Conservation (phyloP, 2,329 filamentous ascomycete genomes). For the Pseudogymnoascus sp. region DNA sequence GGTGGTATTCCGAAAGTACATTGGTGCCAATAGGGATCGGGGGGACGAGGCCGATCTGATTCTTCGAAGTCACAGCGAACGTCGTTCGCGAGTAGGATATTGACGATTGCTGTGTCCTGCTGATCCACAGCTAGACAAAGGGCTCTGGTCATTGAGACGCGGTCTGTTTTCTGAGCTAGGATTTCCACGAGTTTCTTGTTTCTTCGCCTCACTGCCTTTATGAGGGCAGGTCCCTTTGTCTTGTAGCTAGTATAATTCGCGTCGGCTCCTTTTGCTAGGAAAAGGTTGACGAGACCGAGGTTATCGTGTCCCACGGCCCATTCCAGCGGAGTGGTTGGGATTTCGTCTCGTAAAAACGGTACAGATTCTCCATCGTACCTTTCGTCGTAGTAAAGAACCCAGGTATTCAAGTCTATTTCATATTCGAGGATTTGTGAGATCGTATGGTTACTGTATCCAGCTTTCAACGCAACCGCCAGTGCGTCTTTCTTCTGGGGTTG, state of each 20-base stretch:
- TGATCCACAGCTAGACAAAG: slow-evolving; percentile 15
- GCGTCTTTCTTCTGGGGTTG: slow-evolving; percentile 9
- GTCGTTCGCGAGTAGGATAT: slow-evolving; percentile 16
- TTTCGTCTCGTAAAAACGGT: not conserved
- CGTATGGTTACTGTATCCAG: slow-evolving; percentile 12
- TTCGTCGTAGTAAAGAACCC: slow-evolving; percentile 4
- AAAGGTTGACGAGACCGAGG: slow-evolving; percentile 14
- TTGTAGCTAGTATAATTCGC: slow-evolving; percentile 9
- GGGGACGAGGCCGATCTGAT: slow-evolving; percentile 14
- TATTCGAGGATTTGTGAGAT: slow-evolving; percentile 15
- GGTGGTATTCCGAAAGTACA: not conserved
- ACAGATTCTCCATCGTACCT: not conserved
- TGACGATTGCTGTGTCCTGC: slow-evolving; percentile 16
- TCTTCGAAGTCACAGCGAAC: slow-evolving; percentile 20
- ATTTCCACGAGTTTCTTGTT: slow-evolving; percentile 15
- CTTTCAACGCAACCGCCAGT: slow-evolving; percentile 12
- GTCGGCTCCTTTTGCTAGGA: slow-evolving; percentile 16
- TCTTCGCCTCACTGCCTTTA: slow-evolving; percentile 16
- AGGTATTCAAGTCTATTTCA: slow-evolving; percentile 12
- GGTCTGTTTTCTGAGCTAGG: slow-evolving; percentile 15
- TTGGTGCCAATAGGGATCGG: not conserved
- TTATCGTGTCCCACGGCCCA: slow-evolving; percentile 15
- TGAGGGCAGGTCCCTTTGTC: slow-evolving; percentile 12
- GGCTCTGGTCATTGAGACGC: slow-evolving; percentile 14
- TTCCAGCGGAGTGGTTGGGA: slow-evolving; percentile 13